Evolutionary conservation across 2,329 filamentous ascomycete species (phyloP), one percentile per base, ranked within the genome.

Genomic region (Clonostachys chloroleuca): DNA sequence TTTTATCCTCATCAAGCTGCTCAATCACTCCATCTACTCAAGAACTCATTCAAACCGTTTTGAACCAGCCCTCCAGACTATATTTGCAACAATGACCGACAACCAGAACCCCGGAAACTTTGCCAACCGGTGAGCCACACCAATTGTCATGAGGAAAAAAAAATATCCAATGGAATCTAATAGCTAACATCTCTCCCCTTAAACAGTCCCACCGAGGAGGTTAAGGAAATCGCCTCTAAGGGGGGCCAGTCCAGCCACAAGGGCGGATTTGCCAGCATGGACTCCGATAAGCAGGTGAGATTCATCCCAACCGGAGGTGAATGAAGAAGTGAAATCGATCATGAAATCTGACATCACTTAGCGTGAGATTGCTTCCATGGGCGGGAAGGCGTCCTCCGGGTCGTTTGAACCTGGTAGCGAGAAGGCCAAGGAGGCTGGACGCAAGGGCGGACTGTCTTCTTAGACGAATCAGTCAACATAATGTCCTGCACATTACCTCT

Each of bases 341-440:
- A 10, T 10, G 2, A 8, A 30, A 30, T 30, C 24, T 30, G 9
- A 30, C 24, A 30, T 8, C 8, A 30, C 2, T 30, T 10, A 30
- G 24, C 24, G 24, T 4, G 69, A 80, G 2, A 80, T 81, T 49
- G 77, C 78, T 2, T 81, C 77, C 12, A 65, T 69, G 58, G 78
- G 78, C 10, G 78, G 76, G 5, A 64, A 79, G 45, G 71, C 74
- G 1, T 80, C 76, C 0, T 66, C 68, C 35, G 77, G 78, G 5
- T 77, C 70, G 4, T 82, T 82, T 46, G 72, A 80, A 54, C 68
- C 69, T 1, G 74, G 78, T 7, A 75, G 71, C 43, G 70, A 77
- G 58, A 70, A 66, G 50, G 76, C 77, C 3, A 69, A 64, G 43
- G 77, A 80, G 58, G 77, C 77, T 16, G 78, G 78, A 4, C 64